A percentile compares a stretch with the other conserved stretches of the same genome.
These are phyloP conservation scores for Zychaea mexicana DNA, from an alignment of 371 early-diverging fungal genomes.

Conservation along the genomic window DNA sequence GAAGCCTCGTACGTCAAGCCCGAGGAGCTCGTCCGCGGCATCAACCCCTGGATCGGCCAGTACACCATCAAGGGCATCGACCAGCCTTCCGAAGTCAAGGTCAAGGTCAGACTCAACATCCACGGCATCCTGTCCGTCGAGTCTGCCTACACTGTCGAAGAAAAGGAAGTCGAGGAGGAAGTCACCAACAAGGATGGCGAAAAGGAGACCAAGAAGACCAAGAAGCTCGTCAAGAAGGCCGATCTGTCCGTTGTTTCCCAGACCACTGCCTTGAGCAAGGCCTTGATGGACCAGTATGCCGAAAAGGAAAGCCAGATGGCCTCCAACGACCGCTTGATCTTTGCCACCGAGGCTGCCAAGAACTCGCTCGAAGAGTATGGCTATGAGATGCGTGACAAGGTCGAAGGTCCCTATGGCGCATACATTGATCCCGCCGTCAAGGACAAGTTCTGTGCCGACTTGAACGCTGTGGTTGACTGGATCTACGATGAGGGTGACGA, in stretches of 20 bases:
- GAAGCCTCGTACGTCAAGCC: slow-evolving; percentile 78
- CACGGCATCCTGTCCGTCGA: slow-evolving; percentile 85
- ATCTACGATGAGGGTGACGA: slow-evolving; percentile 97
- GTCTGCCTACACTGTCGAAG: slow-evolving; percentile 89
- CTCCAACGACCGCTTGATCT: slow-evolving; percentile 84
- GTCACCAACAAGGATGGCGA: slow-evolving; percentile 61
- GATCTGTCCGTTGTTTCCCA: slow-evolving; percentile 77
- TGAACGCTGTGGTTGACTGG: slow-evolving; percentile 93
- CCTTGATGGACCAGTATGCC: slow-evolving; percentile 62
- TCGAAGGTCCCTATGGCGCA: slow-evolving; percentile 68
- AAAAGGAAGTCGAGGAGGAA: slow-evolving; percentile 76
- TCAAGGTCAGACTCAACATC: slow-evolving; percentile 89
- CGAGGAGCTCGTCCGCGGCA: slow-evolving; percentile 68
- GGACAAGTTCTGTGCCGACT: slow-evolving; percentile 66
- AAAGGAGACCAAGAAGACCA: slow-evolving; percentile 69
- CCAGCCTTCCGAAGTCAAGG: slow-evolving; percentile 79
- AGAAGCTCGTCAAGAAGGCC: slow-evolving; percentile 90
- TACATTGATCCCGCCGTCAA: slow-evolving; percentile 76
- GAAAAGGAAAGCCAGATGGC: slow-evolving; percentile 89
- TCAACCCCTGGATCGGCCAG: slow-evolving; percentile 75
- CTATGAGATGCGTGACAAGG: slow-evolving; percentile 94
- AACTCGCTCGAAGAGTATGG: slow-evolving; percentile 98
- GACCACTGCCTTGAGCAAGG: slow-evolving; percentile 59
- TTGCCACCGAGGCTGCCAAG: slow-evolving; percentile 91
- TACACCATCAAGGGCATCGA: slow-evolving; percentile 64